Base-by-base conservation (phyloP, 768 basidiomycete genomes). In the Leucogyrophana mollusca region DNA sequence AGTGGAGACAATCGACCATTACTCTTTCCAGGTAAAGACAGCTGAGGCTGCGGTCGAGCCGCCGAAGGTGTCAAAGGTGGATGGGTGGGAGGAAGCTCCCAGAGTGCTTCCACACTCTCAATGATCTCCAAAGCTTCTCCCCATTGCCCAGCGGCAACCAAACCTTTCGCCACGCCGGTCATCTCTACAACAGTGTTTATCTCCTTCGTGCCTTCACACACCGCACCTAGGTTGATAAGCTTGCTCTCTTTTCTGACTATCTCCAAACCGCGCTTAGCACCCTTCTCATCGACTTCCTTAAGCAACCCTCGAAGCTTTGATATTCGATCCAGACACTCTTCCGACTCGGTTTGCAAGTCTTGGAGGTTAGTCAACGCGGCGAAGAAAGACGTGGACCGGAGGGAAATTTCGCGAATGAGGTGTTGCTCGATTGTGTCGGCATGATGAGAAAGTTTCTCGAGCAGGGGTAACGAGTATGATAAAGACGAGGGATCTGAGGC, bases 391-490 rank as follows among this genome's bases (percentile, higher is more conserved):
- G 90, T 80, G 0, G 94, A 91, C 11, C 95, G 87, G 9, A 87
- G 72, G 8, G 88, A 87, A 36, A 99, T 94, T 66, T 98, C 96
- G 50, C 83, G 83, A 4, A 94, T 81, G 46, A 99, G 87, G 65
- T 99, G 95, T 49, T 92, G 84, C 61, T 99, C 96, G 51, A 98
- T 80, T 1, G 87, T 87, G 62, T 97, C 96, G 2, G 94, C 85
- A 58, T 95, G 87, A 46, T 91, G 86, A 9, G 93, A 94, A 52
- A 97, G 82, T 56, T 83, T 87, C 61, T 97, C 94, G 9, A 95
- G 83, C 3, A 94, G 71, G 0, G 86, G 87, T 2, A 86, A 73
- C 4, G 84, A 76, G 62, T 84, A 73, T 8, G 87, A 75, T 43
- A 87, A 74, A 2, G 83, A 70, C 0, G 80, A 72, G 0, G 85